Percentiles rank a stretch among this genome's conserved stretches.
phyloP scores from a whole-genome alignment of 2,329 filamentous ascomycete species.

The Malbranchea zuffiana region DNA sequence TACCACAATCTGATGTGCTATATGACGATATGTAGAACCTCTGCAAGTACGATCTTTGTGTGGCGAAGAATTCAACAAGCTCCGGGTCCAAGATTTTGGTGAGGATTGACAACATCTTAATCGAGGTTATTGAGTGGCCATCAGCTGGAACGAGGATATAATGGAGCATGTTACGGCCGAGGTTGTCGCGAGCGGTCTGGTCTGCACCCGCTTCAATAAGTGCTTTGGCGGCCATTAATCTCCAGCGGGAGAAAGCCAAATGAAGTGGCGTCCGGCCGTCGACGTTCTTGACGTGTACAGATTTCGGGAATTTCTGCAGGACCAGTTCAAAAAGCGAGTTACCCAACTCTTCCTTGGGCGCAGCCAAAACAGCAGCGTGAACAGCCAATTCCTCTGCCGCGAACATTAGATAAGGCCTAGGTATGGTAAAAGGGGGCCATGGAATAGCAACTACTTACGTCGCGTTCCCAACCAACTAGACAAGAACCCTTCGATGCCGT shows the following conservation, averaged over 20 bases:
- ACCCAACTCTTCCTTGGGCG: constrained; percentile 19
- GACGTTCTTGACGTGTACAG: constrained; percentile 47
- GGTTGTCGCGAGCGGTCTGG: constrained; percentile 50
- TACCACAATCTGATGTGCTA: constrained; percentile 7
- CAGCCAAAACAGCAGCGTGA: constrained; percentile 52
- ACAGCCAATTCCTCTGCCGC: constrained; percentile 43
- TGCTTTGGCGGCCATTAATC: constrained; percentile 35
- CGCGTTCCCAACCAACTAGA: constrained; percentile 34
- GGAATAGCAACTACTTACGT: constrained; percentile 38
- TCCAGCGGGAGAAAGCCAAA: constrained; percentile 47
- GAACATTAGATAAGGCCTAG: not conserved
- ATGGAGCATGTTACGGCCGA: constrained; percentile 60
- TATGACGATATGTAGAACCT: not conserved
- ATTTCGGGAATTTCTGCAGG: constrained; percentile 49
- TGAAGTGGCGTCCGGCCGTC: constrained; percentile 52
- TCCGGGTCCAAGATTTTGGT: constrained; percentile 9
- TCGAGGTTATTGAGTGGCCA: constrained; percentile 11
- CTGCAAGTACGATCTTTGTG: constrained; percentile 8
- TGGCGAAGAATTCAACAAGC: constrained; percentile 8
- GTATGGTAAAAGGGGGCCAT: not conserved
- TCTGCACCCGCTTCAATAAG: constrained; percentile 61
- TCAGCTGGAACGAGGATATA: constrained; percentile 31
- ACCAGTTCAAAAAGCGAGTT: constrained; percentile 37
- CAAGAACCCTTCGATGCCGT: constrained; percentile 55
- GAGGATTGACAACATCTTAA: not conserved